Base-by-base conservation (phyloP, 2,329 filamentous ascomycete genomes). In the Diplocarpon mali region DNA sequence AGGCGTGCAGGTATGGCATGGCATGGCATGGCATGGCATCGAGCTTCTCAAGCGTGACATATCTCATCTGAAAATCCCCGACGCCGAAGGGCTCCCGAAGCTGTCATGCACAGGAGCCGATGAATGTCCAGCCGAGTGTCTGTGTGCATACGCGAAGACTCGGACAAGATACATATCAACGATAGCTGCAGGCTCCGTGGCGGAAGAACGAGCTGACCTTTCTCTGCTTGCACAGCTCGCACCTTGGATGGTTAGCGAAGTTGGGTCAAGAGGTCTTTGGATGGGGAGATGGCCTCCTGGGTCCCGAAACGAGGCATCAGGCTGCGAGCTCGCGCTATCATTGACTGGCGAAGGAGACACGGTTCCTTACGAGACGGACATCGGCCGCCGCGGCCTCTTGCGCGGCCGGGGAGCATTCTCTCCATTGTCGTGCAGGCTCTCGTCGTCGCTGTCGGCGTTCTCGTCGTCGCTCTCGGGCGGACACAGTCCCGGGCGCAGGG, bases 161-260 rank as follows among this genome's bases (percentile, higher is more conserved):
- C n/a, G 7, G 20, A 24, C 3, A 24, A 24, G 6, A 5, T 4
- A n/a, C 9, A 14, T 14, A 15, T 20, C 13, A 15, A n/a, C n/a
- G 13, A 29, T 38, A n/a, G 9, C 13, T n/a, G 12, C 24, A 10
- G 16, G 13, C 40, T 20, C 32, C 30, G 24, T 27, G 36, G 34
- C 34, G 24, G 15, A 37, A 43, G 11, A 13, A 31, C 35, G 5
- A 24, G 30, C 57, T 62, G 65, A 86, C 83, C 71, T 89, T 90
- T 67, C 85, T 71, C 63, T 84, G 79, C 65, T 89, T 88, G 68
- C 84, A 87, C 41, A 84, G 71, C 65, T 89, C 85, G 60, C 85
- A 82, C 58, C 78, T 82, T 63, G 54, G 45, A 59, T 47, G 28
- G 56, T 62, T 48, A 62, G 60, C 58, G 51, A 59, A 53, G 49